Conservation (phyloP, 1,284 basidiomycete species). For the Papiliotrema nemorosa region DNA sequence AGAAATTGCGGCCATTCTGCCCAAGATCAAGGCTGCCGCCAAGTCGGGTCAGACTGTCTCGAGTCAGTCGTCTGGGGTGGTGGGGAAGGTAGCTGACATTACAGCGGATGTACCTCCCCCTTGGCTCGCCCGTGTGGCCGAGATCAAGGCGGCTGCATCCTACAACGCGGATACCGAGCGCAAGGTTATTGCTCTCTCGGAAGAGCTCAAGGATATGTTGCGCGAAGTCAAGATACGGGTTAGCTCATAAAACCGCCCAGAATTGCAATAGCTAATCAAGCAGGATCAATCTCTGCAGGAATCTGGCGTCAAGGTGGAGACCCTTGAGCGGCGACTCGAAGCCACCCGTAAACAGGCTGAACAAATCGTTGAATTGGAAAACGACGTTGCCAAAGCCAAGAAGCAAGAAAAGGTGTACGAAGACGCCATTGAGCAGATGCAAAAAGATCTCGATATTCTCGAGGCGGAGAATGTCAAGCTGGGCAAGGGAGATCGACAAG, state of each 20-base stretch:
- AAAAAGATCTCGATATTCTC: slow-evolving; percentile 78
- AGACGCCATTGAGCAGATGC: slow-evolving; percentile 88
- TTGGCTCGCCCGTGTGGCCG: slow-evolving; percentile 81
- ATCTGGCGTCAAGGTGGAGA: slow-evolving; percentile 82
- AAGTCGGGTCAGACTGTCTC: slow-evolving; percentile 60
- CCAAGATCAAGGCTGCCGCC: slow-evolving; percentile 68
- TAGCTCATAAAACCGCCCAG: slow-evolving; percentile 8
- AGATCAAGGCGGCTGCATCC: slow-evolving; percentile 76
- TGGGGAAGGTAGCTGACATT: not conserved
- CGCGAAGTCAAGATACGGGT: slow-evolving; percentile 68
- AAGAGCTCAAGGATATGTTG: slow-evolving; percentile 81
- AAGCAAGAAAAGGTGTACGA: slow-evolving; percentile 85
- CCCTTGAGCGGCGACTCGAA: slow-evolving; percentile 90
- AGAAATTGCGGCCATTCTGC: slow-evolving; percentile 67
- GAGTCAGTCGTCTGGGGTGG: slow-evolving; percentile 54
- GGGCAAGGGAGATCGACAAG: slow-evolving; percentile 56
- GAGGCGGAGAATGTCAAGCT: slow-evolving; percentile 84
- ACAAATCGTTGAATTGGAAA: slow-evolving; percentile 73
- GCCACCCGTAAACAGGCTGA: slow-evolving; percentile 82
- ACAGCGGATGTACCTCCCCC: slow-evolving; percentile 74
- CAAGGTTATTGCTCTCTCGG: slow-evolving; percentile 75
- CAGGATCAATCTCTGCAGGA: slow-evolving; percentile 91
- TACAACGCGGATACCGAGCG: slow-evolving; percentile 89
- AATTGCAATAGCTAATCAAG: not conserved
- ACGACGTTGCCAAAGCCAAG: slow-evolving; percentile 70